Percentiles rank a stretch among this genome's conserved stretches.
These are phyloP conservation scores for Cryphonectria naterciae DNA, from an alignment of 2,329 filamentous ascomycete genomes.

Conservation along the genomic window DNA sequence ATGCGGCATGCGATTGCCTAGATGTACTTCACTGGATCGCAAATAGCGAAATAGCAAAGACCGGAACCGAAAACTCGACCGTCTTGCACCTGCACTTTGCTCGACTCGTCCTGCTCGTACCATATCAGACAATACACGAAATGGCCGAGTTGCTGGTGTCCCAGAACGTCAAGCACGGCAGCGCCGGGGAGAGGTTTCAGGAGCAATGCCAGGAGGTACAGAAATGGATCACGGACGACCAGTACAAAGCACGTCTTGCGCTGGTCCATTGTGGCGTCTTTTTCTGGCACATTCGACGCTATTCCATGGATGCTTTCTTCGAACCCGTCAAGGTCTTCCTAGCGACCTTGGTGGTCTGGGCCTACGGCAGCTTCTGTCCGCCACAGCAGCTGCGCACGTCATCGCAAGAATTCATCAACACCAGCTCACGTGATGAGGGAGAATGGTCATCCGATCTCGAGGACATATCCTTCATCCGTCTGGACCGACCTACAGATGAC, in stretches of 20 bases:
- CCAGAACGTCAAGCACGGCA: conserved; percentile 32
- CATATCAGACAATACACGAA: conserved; percentile 49
- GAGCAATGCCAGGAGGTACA: conserved; percentile 37
- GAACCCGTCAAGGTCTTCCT: conserved; percentile 45
- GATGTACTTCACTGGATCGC: conserved; percentile 64
- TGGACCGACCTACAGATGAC: conserved; percentile 59
- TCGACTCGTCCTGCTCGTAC: conserved; percentile 55
- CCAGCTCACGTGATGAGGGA: conserved; percentile 14
- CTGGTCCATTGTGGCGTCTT: conserved; percentile 49
- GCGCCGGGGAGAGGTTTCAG: conserved; percentile 41
- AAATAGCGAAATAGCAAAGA: conserved; percentile 53
- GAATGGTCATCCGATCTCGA: conserved; percentile 21
- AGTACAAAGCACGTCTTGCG: conserved; percentile 50
- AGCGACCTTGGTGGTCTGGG: conserved; percentile 45
- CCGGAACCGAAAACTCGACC: conserved; percentile 57
- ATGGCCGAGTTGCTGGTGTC: conserved; percentile 43
- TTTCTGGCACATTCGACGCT: conserved; percentile 51
- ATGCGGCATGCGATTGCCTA: conserved; percentile 50
- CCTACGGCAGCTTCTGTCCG: conserved; percentile 37
- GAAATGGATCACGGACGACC: conserved; percentile 32
- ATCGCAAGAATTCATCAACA: background rate
- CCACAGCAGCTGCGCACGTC: conserved; percentile 25
- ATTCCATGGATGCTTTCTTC: conserved; percentile 45
- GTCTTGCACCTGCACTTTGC: conserved; percentile 60
- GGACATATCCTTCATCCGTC: conserved; percentile 48